Percentiles rank a stretch among this genome's conserved stretches.
Evolutionary conservation across 2,329 filamentous ascomycete genomes (phyloP).

Genomic region (Drechmeria coniospora): DNA sequence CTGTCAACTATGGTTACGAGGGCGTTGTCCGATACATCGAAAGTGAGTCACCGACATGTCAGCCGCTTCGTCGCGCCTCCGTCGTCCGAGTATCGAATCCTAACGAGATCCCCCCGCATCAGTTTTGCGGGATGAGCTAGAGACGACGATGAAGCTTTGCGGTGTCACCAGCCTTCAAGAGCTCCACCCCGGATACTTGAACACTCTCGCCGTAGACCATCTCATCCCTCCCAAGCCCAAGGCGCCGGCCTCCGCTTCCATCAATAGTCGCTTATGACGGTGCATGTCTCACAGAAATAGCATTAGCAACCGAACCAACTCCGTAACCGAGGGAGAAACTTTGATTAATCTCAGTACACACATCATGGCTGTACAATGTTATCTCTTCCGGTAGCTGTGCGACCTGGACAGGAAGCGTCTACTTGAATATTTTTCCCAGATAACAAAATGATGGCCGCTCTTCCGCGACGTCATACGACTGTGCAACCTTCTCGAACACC

Average conservation of each 20-base stretch:
- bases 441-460: too few species aligned
- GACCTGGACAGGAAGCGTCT: too few species aligned
- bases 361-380: too few species aligned
- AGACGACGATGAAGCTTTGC: slow-evolving; percentile 50
- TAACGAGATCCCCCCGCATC: slow-evolving; percentile 12
- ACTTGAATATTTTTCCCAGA: too few species aligned
- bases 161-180: slow-evolving; percentile 46
- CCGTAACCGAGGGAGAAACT: too few species aligned
- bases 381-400: too few species aligned
- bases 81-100: background rate
- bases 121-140: slow-evolving; percentile 40
- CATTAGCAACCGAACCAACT: too few species aligned
- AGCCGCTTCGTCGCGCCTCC: background rate
- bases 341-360: too few species aligned
- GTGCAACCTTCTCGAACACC: too few species aligned
- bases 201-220: slow-evolving; percentile 34
- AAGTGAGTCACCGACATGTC: slow-evolving; percentile 31
- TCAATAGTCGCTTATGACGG: background rate
- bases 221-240: slow-evolving; percentile 17
- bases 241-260: background rate
- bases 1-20: slow-evolving; percentile 44
- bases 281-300: too few species aligned
- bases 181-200: slow-evolving; percentile 45
- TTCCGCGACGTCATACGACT: too few species aligned
- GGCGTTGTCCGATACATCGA: slow-evolving; percentile 37